These are phyloP conservation scores for Ganoderma resinaceum DNA, from an alignment of 1,284 basidiomycete genomes.

Conservation along the genomic window DNA sequence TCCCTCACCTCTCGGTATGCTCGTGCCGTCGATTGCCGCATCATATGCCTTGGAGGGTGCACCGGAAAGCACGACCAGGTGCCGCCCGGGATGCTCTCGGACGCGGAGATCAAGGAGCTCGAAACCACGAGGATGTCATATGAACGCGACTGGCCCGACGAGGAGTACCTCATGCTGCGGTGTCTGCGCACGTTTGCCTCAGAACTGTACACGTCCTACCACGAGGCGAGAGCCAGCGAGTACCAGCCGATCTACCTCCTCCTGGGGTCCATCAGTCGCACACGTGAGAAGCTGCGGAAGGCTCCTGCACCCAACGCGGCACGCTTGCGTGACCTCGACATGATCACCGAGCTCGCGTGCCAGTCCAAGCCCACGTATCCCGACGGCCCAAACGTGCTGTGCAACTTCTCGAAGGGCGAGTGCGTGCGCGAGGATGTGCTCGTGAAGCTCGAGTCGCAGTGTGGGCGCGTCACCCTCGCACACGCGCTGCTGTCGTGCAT, in stretches of 20 bases:
- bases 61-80: constrained; percentile 1
- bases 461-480: background rate
- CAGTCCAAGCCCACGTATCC: background rate
- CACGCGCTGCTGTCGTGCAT: background rate
- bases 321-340: background rate
- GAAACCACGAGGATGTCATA: background rate
- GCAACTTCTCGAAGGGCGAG: constrained; percentile 14
- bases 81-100: constrained; percentile 19
- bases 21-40: constrained; percentile 18
- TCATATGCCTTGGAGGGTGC: constrained; percentile 27
- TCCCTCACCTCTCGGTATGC: background rate
- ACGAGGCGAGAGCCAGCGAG: background rate
- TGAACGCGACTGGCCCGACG: too few species aligned
- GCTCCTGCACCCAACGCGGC: too few species aligned
- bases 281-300: too few species aligned
- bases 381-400: background rate
- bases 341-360: background rate
- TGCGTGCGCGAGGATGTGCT: constrained; percentile 10
- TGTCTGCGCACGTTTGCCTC: background rate
- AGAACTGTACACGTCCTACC: background rate
- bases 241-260: background rate
- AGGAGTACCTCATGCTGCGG: background rate
- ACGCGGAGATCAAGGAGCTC: constrained; percentile 10
- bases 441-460: background rate
- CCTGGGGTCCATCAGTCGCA: too few species aligned